Evolutionary conservation across 495 filamentous ascomycete species (phyloP).

Genomic region (Amniculicola lignicola): DNA sequence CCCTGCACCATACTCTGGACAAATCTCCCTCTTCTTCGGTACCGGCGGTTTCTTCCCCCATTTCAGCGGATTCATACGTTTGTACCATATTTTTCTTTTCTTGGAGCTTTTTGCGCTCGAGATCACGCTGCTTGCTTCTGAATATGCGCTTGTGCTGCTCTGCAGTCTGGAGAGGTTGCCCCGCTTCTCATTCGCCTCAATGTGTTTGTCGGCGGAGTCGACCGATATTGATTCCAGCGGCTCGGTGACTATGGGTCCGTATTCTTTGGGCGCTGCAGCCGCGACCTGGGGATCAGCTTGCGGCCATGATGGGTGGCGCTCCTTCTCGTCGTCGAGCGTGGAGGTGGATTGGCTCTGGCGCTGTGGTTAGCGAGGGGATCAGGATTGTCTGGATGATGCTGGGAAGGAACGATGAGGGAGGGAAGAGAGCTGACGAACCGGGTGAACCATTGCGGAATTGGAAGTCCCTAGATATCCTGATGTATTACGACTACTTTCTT

Average conservation of each 20-base stretch:
- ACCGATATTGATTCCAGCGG: conserved; percentile 34
- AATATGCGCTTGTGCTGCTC: conserved; percentile 47
- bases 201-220: conserved; percentile 30
- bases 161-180: conserved; percentile 40
- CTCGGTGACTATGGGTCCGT: conserved; percentile 34
- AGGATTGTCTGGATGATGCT: background rate
- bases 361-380: background rate
- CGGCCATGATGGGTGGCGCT: conserved; percentile 30
- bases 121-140: conserved; percentile 46
- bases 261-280: conserved; percentile 15
- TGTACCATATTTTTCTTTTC: conserved; percentile 57
- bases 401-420: background rate
- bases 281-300: conserved; percentile 21
- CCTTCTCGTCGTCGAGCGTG: conserved; percentile 26
- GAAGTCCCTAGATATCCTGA: no score
- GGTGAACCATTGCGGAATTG: no score
- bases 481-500: no score
- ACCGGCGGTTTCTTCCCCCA: conserved; percentile 59
- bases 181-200: conserved; percentile 22
- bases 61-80: conserved; percentile 60
- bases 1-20: conserved; percentile 56
- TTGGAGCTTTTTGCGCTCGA: conserved; percentile 30
- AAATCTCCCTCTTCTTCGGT: conserved; percentile 53
- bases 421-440: no score
- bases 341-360: conserved; percentile 10